phyloP scores from a whole-genome alignment of 2,329 filamentous ascomycete species.

The Claviceps sp. region DNA sequence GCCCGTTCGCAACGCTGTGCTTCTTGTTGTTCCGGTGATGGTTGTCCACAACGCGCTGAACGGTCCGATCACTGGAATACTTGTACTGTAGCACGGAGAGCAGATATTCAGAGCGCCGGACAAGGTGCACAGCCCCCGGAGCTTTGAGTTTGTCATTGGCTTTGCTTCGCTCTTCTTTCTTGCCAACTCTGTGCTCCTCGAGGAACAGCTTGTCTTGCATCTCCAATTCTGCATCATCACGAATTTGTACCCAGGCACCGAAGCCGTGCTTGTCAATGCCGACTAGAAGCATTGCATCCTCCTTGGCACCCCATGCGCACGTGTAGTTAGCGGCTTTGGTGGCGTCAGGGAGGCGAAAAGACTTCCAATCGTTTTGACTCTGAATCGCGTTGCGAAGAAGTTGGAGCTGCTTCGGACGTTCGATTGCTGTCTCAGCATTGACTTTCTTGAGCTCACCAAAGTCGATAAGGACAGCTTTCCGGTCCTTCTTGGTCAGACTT shows the following conservation, averaged over 20 bases:
- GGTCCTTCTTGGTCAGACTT: slow-evolving; percentile 85
- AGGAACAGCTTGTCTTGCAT: slow-evolving; percentile 88
- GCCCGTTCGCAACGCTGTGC: slow-evolving; percentile 39
- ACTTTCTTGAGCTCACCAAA: slow-evolving; percentile 87
- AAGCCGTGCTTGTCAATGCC: slow-evolving; percentile 91
- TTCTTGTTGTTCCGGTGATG: slow-evolving; percentile 95
- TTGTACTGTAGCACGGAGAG: slow-evolving; percentile 85
- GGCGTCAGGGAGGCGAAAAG: slow-evolving; percentile 80
- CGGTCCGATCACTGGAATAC: slow-evolving; percentile 62
- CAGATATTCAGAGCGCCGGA: slow-evolving; percentile 87
- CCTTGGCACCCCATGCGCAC: slow-evolving; percentile 80
- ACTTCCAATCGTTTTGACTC: slow-evolving; percentile 55
- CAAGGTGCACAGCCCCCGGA: slow-evolving; percentile 91
- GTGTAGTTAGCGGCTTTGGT: slow-evolving; percentile 86
- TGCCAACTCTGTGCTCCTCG: slow-evolving; percentile 95
- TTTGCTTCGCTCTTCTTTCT: slow-evolving; percentile 83
- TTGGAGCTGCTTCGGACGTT: slow-evolving; percentile 78
- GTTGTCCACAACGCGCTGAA: slow-evolving; percentile 74
- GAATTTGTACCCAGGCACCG: slow-evolving; percentile 87
- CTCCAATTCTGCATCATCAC: slow-evolving; percentile 77
- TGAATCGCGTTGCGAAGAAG: slow-evolving; percentile 63
- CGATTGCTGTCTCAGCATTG: slow-evolving; percentile 89
- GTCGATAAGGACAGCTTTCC: slow-evolving; percentile 92
- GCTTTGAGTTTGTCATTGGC: slow-evolving; percentile 71
- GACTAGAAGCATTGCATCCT: slow-evolving; percentile 93